Evolutionary conservation across 345 rosid genomes (phyloP).

Genomic region (Melaleuca quinquenervia): DNA sequence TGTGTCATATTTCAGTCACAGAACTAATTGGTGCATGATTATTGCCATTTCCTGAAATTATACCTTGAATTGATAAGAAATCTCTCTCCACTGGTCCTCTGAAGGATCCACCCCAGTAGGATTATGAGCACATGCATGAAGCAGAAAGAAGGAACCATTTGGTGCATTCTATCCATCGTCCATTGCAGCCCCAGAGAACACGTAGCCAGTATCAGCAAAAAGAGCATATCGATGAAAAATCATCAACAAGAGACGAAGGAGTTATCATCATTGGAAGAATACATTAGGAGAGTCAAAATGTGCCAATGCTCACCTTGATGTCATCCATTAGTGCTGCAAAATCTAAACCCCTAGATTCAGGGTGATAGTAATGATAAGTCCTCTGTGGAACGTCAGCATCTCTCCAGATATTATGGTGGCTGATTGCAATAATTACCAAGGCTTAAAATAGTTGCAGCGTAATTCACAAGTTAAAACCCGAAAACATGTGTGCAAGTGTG

Average conservation of each 20-base stretch:
- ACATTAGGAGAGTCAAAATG: background rate
- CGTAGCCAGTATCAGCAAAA: background rate
- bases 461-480: background rate
- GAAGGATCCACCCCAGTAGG: conserved; percentile 98
- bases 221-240: background rate
- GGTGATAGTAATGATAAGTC: conserved; percentile 80
- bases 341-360: conserved; percentile 77
- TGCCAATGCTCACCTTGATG: conserved; percentile 40
- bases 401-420: conserved; percentile 99
- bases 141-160: conserved; percentile 81
- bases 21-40: background rate
- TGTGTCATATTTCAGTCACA: background rate
- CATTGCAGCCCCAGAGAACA: background rate
- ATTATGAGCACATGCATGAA: conserved; percentile 90
- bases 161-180: conserved; percentile 63
- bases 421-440: conserved; percentile 12
- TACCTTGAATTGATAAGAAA: conserved; percentile 80
- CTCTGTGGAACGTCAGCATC: conserved; percentile 82
- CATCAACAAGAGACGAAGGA: background rate
- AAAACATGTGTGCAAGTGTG: background rate
- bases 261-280: background rate
- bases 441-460: background rate
- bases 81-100: conserved; percentile 92
- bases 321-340: conserved; percentile 84
- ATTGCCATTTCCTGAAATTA: background rate